A percentile compares a stretch with the other conserved stretches of the same genome.
Evolutionary conservation across 1,284 basidiomycete species (phyloP).

Genomic region (Boletus austroedulis): DNA sequence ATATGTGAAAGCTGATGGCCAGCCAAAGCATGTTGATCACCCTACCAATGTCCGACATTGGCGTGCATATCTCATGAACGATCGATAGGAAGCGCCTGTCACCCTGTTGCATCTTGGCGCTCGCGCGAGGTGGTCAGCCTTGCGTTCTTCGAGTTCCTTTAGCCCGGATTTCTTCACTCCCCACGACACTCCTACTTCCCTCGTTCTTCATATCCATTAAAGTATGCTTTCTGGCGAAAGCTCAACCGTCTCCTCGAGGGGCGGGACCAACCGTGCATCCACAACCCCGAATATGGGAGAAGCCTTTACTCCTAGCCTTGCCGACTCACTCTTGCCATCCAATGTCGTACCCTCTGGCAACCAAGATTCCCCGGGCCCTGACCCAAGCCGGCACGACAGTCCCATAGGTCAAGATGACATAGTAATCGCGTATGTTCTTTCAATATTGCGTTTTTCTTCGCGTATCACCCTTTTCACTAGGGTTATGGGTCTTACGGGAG

Average conservation of each 20-base stretch:
- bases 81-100: too few relatives aligned
- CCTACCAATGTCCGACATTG: neutral
- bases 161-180: neutral
- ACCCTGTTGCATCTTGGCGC: neutral
- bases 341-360: neutral
- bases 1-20: too few relatives aligned
- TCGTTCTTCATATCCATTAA: neutral
- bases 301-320: neutral
- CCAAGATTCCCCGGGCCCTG: neutral
- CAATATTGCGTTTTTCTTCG: neutral
- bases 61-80: too few relatives aligned
- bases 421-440: constrained; percentile 19
- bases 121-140: neutral
- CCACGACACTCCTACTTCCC: neutral
- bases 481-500: constrained; percentile 42
- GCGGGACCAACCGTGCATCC: too few relatives aligned
- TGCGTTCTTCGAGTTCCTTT: neutral
- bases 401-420: constrained; percentile 6
- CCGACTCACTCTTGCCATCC: neutral
- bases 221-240: neutral
- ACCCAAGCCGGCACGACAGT: neutral
- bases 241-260: neutral
- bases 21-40: too few relatives aligned
- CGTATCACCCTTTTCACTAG: constrained; percentile 15
- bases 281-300: neutral